Conservation (phyloP, 352 stramenopile genomes). For the Pythium oligandrum region DNA sequence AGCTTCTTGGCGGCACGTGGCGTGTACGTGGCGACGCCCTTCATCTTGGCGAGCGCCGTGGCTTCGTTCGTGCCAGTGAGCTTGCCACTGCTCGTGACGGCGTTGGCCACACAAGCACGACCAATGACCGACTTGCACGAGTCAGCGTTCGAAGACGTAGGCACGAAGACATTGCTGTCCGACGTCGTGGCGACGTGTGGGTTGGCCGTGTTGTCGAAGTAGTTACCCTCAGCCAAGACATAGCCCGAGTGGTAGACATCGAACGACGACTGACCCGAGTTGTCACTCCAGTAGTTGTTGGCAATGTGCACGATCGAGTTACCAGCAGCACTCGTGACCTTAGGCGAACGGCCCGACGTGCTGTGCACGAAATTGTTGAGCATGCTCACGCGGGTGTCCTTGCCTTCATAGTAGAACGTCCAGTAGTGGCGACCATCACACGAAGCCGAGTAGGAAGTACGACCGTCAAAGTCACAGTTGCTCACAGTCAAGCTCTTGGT, state of each 20-base stretch:
- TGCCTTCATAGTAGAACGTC: constrained; percentile 32
- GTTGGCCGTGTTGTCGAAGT: constrained; percentile 17
- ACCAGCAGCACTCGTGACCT: constrained; percentile 22
- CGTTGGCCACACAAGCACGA: constrained; percentile 9
- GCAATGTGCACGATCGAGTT: constrained; percentile 23
- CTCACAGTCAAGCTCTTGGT: constrained; percentile 37
- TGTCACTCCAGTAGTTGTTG: constrained; percentile 21
- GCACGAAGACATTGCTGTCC: constrained; percentile 9
- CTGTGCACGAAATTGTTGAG: constrained; percentile 43
- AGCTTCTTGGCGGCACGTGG: constrained; percentile 6
- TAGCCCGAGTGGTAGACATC: constrained; percentile 12
- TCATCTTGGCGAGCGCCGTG: constrained; percentile 9
- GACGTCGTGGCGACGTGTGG: constrained; percentile 3
- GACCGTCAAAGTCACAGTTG: constrained; percentile 50
- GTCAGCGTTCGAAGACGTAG: constrained; percentile 5
- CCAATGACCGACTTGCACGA: constrained; percentile 3
- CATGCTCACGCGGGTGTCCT: constrained; percentile 27
- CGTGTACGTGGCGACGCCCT: constrained; percentile 11
- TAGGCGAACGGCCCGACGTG: constrained; percentile 35
- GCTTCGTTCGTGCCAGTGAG: constrained; percentile 6
- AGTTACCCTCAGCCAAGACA: constrained; percentile 15
- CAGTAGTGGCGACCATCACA: constrained; percentile 57
- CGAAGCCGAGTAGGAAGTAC: constrained; percentile 30
- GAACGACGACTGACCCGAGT: constrained; percentile 14
- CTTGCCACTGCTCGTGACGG: constrained; percentile 12